Base-by-base conservation (phyloP, 2,329 filamentous ascomycete species). In the Ophiostoma montium region DNA sequence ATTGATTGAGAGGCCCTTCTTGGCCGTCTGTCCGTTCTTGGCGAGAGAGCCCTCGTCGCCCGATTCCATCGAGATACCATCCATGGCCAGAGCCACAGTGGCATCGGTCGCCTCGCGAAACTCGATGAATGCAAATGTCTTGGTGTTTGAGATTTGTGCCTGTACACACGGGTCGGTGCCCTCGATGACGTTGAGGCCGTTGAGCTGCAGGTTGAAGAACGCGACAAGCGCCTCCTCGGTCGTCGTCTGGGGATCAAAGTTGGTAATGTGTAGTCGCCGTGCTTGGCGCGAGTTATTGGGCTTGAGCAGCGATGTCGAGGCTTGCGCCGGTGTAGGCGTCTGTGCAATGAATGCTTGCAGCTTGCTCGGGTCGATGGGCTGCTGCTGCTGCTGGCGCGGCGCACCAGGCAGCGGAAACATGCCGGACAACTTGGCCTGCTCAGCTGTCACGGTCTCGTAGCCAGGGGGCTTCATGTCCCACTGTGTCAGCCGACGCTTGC, bases 401-500 rank as follows among this genome's bases (percentile, higher is more conserved):
- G 92, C 92, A 56, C 92, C 92, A 3, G 92, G 92, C 42, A 99
- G 78, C 53, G 94, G 89, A 70, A 98, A 99, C 92, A 98, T 95
- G 70, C 90, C 84, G 57, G 94, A 98, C 41, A 98, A 75, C 71
- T 99, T 99, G 46, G 92, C 94, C 65, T 98, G 94, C 66, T 98
- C 94, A 19, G 92, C 88, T 2, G 92, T 95, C 56, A 99, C 90
- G 65, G 92, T 94, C 62, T 98, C 94, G 61, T 99, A 99, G 41
- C 92, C 90, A 15, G 88, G 86, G 6, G 92, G 92, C 69, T 98
- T 98, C 65, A 98, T 95, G 64, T 99, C 94, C 92, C 92, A 99
- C 66, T 98, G 94, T 33, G 89, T 96, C 72, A 98, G 71, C 52
- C 92, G 84, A 58, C 94, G 83, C 72, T 89, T 92, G 59, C 90